phyloP scores from a whole-genome alignment of 129 eudicot genomes.

The Artemisia argyi region DNA sequence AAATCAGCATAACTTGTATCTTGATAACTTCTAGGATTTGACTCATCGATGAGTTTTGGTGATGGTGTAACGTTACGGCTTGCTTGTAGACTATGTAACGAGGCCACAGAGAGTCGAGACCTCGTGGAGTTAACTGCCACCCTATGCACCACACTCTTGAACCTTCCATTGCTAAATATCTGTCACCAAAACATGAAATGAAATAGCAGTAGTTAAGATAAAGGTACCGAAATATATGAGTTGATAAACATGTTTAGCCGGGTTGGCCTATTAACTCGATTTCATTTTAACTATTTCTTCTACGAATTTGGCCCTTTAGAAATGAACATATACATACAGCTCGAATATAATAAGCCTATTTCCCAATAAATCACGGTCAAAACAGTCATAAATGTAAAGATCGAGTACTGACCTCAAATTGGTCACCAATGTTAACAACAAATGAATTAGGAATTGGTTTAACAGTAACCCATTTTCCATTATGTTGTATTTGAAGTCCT shows the following conservation, averaged over 20 bases:
- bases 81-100: constrained; percentile 42
- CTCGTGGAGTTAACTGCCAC: constrained; percentile 48
- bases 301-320: too few species aligned
- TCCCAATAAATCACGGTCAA: too few species aligned
- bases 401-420: constrained; percentile 48
- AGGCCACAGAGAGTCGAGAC: constrained; percentile 57
- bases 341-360: too few species aligned
- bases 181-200: constrained; percentile 10
- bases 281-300: not conserved
- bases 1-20: constrained; percentile 59
- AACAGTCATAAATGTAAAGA: not conserved
- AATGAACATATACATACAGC: too few species aligned
- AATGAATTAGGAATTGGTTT: constrained; percentile 67
- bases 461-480: constrained; percentile 56
- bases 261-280: not conserved
- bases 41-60: constrained; percentile 42
- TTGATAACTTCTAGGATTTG: constrained; percentile 47
- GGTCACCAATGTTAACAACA: constrained; percentile 72
- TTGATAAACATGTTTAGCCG: too few species aligned
- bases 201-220: too few species aligned
- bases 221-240: too few species aligned
- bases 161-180: constrained; percentile 71
- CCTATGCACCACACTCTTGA: constrained; percentile 68
- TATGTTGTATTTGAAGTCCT: constrained; percentile 59
- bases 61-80: constrained; percentile 36